phyloP scores from a whole-genome alignment of 2,329 filamentous ascomycete genomes.

The Amesomyces nigricolor region DNA sequence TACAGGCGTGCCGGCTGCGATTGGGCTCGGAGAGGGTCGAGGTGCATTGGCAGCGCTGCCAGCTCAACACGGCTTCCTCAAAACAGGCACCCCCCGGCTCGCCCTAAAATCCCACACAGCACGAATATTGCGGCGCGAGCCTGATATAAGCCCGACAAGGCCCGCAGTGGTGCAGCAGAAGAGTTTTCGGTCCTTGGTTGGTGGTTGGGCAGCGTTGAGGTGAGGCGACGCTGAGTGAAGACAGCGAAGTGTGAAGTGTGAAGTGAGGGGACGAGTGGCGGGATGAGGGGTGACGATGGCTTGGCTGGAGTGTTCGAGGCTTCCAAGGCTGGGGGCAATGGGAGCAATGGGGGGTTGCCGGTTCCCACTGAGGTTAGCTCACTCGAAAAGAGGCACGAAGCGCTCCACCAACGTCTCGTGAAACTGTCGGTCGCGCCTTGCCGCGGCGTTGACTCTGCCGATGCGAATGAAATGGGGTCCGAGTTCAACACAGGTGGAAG shows the following conservation, averaged over 20 bases:
- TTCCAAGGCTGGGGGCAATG: too few relatives aligned
- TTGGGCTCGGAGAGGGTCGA: constrained; percentile 20
- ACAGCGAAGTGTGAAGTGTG: background rate
- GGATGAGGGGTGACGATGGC: constrained; percentile 12
- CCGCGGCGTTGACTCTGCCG: background rate
- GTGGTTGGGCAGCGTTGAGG: constrained; percentile 16
- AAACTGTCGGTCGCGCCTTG: background rate
- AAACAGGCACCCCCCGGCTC: constrained; percentile 10
- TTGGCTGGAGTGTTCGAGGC: background rate
- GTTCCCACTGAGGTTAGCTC: too few relatives aligned
- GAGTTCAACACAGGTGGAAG: background rate
- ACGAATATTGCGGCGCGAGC: constrained; percentile 8
- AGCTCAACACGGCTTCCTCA: constrained; percentile 17
- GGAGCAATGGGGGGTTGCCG: too few relatives aligned
- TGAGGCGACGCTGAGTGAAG: background rate
- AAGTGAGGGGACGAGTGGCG: background rate
- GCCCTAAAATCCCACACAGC: constrained; percentile 3
- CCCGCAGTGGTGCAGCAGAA: constrained; percentile 3
- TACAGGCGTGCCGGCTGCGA: constrained; percentile 17
- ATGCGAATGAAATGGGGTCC: too few relatives aligned
- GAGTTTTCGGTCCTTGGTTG: background rate
- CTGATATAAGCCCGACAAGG: constrained; percentile 24
- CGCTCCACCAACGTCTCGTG: constrained; percentile 2
- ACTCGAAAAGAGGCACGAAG: background rate
- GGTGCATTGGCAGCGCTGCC: constrained; percentile 27